phyloP scores from a whole-genome alignment of 768 basidiomycete species.

The Dentipellis fragilis region DNA sequence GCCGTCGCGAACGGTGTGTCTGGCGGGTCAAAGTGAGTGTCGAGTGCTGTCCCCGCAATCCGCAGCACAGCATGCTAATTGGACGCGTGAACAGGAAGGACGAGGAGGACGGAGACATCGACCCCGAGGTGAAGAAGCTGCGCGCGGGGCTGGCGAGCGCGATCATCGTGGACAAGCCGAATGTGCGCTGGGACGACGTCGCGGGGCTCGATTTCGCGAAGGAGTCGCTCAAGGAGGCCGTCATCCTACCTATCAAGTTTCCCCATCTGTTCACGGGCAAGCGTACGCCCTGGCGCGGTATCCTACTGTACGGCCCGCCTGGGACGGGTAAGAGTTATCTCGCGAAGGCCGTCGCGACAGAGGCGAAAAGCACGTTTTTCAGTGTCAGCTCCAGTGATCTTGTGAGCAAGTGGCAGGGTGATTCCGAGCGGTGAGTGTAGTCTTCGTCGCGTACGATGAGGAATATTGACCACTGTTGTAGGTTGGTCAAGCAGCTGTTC shows the following conservation, averaged over 20 bases:
- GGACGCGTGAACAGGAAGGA: constrained; percentile 24
- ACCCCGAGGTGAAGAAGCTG: constrained; percentile 93
- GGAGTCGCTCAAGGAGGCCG: constrained; percentile 93
- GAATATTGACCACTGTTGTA: constrained; percentile 19
- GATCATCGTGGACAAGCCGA: constrained; percentile 87
- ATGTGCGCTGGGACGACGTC: constrained; percentile 98
- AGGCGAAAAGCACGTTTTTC: constrained; percentile 99
- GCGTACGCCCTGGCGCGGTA: constrained; percentile 94
- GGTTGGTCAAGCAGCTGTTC: constrained; percentile 93
- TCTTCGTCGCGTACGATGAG: background rate
- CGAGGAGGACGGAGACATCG: constrained; percentile 61
- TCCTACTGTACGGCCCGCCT: constrained; percentile 92
- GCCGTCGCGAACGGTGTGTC: constrained; percentile 38
- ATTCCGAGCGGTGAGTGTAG: constrained; percentile 76
- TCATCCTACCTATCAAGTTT: constrained; percentile 99
- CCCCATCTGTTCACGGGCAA: constrained; percentile 98
- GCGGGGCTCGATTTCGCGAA: constrained; percentile 94
- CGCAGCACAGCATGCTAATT: background rate
- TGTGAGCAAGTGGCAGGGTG: constrained; percentile 99
- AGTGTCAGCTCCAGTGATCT: constrained; percentile 91
- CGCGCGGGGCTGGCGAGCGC: constrained; percentile 83
- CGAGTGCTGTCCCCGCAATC: background rate
- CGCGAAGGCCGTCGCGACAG: constrained; percentile 97
- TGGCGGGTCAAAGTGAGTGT: constrained; percentile 29
- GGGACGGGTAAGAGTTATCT: constrained; percentile 96